A percentile compares a stretch with the other conserved stretches of the same genome.
These are phyloP conservation scores for Saccharata proteae DNA, from an alignment of 2,329 filamentous ascomycete genomes.

Conservation along the genomic window DNA sequence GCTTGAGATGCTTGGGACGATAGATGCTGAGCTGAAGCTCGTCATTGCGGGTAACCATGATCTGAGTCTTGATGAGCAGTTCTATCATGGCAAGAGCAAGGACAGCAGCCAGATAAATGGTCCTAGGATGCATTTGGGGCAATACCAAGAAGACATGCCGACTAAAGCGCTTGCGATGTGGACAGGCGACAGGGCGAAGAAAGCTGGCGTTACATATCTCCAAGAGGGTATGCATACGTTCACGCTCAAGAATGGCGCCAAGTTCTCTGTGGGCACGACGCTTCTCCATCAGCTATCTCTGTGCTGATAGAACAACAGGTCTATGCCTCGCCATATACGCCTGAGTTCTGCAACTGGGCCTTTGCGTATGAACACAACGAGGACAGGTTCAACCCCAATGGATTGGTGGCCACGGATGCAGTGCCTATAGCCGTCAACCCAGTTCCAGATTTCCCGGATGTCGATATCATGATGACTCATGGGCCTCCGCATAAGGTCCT, in stretches of 20 bases:
- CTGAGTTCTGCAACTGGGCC: constrained; percentile 44
- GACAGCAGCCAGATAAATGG: constrained; percentile 11
- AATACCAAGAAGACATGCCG: constrained; percentile 13
- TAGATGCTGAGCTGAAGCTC: constrained; percentile 45
- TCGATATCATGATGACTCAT: constrained; percentile 51
- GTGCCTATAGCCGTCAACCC: constrained; percentile 7
- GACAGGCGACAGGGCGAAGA: constrained; percentile 30
- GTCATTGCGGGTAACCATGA: constrained; percentile 55
- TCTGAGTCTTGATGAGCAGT: constrained; percentile 41
- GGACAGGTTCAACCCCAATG: constrained; percentile 40
- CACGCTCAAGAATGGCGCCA: constrained; percentile 35
- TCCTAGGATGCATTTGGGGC: constrained; percentile 15
- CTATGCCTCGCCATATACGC: constrained; percentile 43
- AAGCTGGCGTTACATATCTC: constrained; percentile 41
- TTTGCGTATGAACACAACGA: constrained; percentile 40
- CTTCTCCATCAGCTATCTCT: background rate
- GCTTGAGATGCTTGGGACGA: constrained; percentile 34
- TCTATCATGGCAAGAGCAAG: constrained; percentile 22
- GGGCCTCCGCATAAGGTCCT: constrained; percentile 43
- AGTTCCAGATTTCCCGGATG: constrained; percentile 29
- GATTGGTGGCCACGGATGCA: constrained; percentile 12
- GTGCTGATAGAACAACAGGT: too few species aligned
- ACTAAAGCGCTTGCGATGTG: constrained; percentile 28
- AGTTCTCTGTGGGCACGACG: constrained; percentile 25
- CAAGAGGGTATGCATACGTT: constrained; percentile 41